These are phyloP conservation scores for Nicotiana undulata DNA, from an alignment of 257 asterid species.

Conservation along the genomic window DNA sequence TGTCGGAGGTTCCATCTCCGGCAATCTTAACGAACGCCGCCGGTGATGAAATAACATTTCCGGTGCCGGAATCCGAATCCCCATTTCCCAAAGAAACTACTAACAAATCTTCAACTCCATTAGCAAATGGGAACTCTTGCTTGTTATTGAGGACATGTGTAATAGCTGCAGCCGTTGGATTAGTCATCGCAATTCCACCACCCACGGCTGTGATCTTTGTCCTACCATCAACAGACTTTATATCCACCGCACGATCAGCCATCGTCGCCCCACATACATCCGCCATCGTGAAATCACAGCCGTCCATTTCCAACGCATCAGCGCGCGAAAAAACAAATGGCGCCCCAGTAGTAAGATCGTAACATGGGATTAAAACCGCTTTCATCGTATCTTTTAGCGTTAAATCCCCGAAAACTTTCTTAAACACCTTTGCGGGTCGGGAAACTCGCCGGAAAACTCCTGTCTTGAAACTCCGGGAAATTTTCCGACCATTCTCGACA, in stretches of 20 bases:
- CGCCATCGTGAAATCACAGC: constrained; percentile 62
- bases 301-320: constrained; percentile 73
- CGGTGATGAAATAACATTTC: constrained; percentile 14
- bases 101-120: constrained; percentile 53
- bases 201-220: constrained; percentile 60
- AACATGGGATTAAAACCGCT: constrained; percentile 70
- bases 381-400: constrained; percentile 66
- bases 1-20: constrained; percentile 85
- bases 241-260: constrained; percentile 31
- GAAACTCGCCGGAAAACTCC: constrained; percentile 26
- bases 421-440: constrained; percentile 25
- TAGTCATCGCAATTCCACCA: constrained; percentile 58
- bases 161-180: constrained; percentile 79
- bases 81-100: constrained; percentile 67
- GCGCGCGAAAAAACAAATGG: constrained; percentile 75
- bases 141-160: constrained; percentile 82
- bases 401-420: constrained; percentile 47
- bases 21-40: constrained; percentile 39
- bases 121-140: constrained; percentile 73
- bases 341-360: constrained; percentile 60
- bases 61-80: constrained; percentile 20
- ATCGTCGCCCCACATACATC: constrained; percentile 57
- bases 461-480: constrained; percentile 2
- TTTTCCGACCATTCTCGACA: constrained; percentile 19
- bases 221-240: constrained; percentile 48